Percentiles rank a stretch among this genome's conserved stretches.
Evolutionary conservation across 2,329 filamentous ascomycete genomes (phyloP).

Genomic region (Aspergillus aculeatinus): DNA sequence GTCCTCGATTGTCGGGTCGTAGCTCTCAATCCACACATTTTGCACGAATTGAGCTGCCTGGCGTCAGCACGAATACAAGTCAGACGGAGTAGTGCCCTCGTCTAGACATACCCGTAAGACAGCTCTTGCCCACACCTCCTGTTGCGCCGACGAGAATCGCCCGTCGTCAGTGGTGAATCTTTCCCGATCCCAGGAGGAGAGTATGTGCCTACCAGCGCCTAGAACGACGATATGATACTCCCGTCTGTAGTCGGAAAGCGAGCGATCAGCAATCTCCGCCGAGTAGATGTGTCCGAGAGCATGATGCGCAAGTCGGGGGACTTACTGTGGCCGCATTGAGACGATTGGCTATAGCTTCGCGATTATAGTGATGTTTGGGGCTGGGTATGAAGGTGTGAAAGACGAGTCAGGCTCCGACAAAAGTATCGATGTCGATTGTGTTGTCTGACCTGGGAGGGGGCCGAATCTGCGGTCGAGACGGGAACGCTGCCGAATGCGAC

Average conservation of each 20-base stretch:
- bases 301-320: constrained; percentile 9
- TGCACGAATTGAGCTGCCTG: constrained; percentile 81
- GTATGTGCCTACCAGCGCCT: constrained; percentile 62
- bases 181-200: constrained; percentile 1
- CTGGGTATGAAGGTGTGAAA: constrained; percentile 1
- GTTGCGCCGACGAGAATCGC: constrained; percentile 23
- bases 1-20: constrained; percentile 85
- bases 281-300: constrained; percentile 4
- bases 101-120: constrained; percentile 70
- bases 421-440: neutral
- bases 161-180: constrained; percentile 17
- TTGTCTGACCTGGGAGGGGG: constrained; percentile 1
- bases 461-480: constrained; percentile 3
- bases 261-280: constrained; percentile 21
- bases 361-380: constrained; percentile 2
- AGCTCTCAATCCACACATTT: constrained; percentile 91
- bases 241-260: constrained; percentile 50
- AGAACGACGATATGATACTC: constrained; percentile 82
- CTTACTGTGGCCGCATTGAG: constrained; percentile 41
- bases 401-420: neutral
- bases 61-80: constrained; percentile 8
- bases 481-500: constrained; percentile 1
- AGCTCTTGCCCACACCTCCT: constrained; percentile 92
- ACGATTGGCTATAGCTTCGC: constrained; percentile 9
- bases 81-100: neutral